phyloP scores from a whole-genome alignment of 2,329 filamentous ascomycete genomes.

The Aspergillus sp. region DNA sequence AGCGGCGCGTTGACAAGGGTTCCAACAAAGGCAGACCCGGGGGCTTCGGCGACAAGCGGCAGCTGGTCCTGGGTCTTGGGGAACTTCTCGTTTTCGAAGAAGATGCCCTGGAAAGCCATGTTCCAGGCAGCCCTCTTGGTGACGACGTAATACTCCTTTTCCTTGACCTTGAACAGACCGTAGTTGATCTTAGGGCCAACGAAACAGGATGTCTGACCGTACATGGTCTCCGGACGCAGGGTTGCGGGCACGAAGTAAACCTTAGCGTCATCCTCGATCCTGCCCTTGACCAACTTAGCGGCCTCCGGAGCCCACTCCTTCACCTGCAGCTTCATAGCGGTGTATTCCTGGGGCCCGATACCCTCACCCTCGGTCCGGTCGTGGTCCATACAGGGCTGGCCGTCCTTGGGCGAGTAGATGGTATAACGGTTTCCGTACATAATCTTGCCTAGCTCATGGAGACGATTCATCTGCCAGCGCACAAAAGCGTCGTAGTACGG shows the following conservation, averaged over 20 bases:
- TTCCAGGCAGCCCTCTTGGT: slow-evolving; percentile 80
- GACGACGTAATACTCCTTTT: slow-evolving; percentile 74
- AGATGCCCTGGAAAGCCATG: slow-evolving; percentile 90
- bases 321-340: slow-evolving; percentile 81
- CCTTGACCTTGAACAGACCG: slow-evolving; percentile 71
- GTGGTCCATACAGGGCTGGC: slow-evolving; percentile 81
- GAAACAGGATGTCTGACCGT: slow-evolving; percentile 93
- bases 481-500: slow-evolving; percentile 95
- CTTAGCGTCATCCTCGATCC: slow-evolving; percentile 67
- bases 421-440: slow-evolving; percentile 91
- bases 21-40: slow-evolving; percentile 73
- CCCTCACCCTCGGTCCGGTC: slow-evolving; percentile 75
- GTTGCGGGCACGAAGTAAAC: slow-evolving; percentile 90
- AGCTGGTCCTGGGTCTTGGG: slow-evolving; percentile 59
- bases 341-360: slow-evolving; percentile 82
- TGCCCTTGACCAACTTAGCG: slow-evolving; percentile 61
- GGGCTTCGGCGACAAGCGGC: slow-evolving; percentile 64
- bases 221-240: slow-evolving; percentile 95
- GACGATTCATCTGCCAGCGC: slow-evolving; percentile 91
- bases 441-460: slow-evolving; percentile 85
- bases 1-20: slow-evolving; percentile 85
- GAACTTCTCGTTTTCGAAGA: slow-evolving; percentile 48
- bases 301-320: slow-evolving; percentile 79
- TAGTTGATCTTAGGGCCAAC: slow-evolving; percentile 85
- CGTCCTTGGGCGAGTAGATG: slow-evolving; percentile 84